Base-by-base conservation (phyloP, 2,329 filamentous ascomycete species). In the Taxawa tesnikishii region DNA sequence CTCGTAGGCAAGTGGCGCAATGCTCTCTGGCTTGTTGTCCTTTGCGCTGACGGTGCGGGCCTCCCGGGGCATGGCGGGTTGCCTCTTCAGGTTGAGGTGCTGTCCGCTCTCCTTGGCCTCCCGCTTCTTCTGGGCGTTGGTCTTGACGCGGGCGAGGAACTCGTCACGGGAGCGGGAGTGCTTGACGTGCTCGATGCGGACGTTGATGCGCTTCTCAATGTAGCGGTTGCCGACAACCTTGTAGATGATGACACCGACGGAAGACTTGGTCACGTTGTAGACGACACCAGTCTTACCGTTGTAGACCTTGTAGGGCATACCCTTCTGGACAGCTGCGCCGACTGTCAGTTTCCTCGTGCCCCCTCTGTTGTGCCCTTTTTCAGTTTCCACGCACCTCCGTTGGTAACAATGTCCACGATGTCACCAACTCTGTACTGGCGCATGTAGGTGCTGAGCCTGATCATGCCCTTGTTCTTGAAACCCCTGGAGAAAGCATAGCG, bases 141-240 rank as follows among this genome's bases (percentile, higher is more conserved):
- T 68, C 83, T 96, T 96, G 65, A 98, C 88, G 58, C 88, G 81
- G 70, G 75, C 79, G 58, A 96, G 67, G 75, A 98, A 96, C 65
- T 90, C 88, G 57, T 96, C 88, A 60, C 90, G 78, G 57, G 88
- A 96, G 63, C 90, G 82, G 52, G 88, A 96, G 61, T 83, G 82
- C 58, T 70, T 68, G 68, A 98, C 75, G 79, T 98, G 90, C 80
- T 98, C 90, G 67, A 96, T 68, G 62, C 90, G 84, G 70, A 98
- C 74, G 79, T 94, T 96, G 73, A 98, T 79, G 65, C 90, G 88
- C 85, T 98, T 98, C 83, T 98, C 90, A 64, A 98, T 75, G 79
- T 94, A 98, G 59, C 88, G 83, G 80, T 96, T 90, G 70, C 87
- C 85, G 63, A 98, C 90, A 67, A 92, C 84, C 79, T 94, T 94